Percentiles rank a stretch among this genome's conserved stretches.
phyloP scores from a whole-genome alignment of 306 rosid genomes.

The Ceratonia siliqua region DNA sequence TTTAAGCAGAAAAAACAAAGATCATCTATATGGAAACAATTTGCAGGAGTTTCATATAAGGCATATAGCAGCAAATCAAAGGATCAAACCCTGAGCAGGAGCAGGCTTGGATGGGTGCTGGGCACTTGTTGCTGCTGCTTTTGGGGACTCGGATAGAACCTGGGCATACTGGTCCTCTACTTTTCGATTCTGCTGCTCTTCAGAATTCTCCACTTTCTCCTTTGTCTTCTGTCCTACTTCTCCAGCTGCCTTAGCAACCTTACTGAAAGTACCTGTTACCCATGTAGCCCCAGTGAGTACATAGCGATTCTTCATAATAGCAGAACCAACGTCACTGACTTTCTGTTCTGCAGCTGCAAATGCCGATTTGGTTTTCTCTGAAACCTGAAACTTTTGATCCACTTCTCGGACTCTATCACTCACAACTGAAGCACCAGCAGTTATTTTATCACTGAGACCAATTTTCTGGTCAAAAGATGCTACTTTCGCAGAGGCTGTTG shows the following conservation, averaged over 20 bases:
- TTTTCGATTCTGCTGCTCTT: conserved; percentile 64
- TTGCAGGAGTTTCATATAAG: conserved; percentile 35
- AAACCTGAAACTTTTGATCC: conserved; percentile 95
- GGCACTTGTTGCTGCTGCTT: conserved; percentile 56
- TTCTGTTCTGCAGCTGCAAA: conserved; percentile 88
- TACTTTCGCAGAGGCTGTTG: conserved; percentile 87
- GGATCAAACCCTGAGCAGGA: conserved; percentile 89
- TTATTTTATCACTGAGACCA: conserved; percentile 80
- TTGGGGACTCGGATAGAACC: conserved; percentile 68
- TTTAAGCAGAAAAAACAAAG: conserved; percentile 35
- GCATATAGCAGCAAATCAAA: conserved; percentile 56
- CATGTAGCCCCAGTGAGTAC: conserved; percentile 76
- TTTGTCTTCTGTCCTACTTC: conserved; percentile 90
- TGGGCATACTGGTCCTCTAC: conserved; percentile 60
- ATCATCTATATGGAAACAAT: conserved; percentile 33
- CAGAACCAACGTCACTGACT: conserved; percentile 87
- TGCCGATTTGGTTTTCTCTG: conserved; percentile 93
- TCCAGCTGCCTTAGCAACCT: conserved; percentile 88
- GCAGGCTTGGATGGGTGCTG: conserved; percentile 61
- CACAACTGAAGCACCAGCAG: conserved; percentile 77
- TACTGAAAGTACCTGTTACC: conserved; percentile 84
- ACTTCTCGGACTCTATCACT: conserved; percentile 83
- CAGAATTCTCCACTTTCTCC: conserved; percentile 67
- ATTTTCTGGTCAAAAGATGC: conserved; percentile 83
- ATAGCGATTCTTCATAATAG: conserved; percentile 91